Base-by-base conservation (phyloP, 164 flowering plant species). In the Macadamia integrifolia region DNA sequence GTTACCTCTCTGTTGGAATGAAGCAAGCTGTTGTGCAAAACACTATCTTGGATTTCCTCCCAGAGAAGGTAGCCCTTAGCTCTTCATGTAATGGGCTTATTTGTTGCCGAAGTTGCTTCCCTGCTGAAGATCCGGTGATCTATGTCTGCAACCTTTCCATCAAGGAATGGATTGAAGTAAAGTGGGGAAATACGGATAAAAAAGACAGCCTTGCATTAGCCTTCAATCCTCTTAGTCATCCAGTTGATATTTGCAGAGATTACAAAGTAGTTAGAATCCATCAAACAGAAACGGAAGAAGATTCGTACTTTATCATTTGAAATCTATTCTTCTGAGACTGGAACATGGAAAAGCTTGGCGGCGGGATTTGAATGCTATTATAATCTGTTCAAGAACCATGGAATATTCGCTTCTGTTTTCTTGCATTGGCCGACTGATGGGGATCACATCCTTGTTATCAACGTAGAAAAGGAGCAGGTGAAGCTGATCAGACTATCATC, bases 71-170 rank as follows among this genome's bases (percentile, higher is more conserved):
- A 46, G 76, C 72, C 43, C 23, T 84, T 23, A 49, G 72, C 44
- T 56, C 77, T 2, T 68, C 80, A 6, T 68, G 79, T 71, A 77
- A 79, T 75, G 87, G 85, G 31, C 70, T 84, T 31, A 48, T 80
- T 28, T 84, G 84, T 58, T 82, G 82, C 53, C 71, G 83, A n/a
- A 76, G 77, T 63, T 65, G 78, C 74, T 56, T 74, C 48, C 74
- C 80, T 59, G 72, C 66, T 66, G 17, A 64, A 4, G 48, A 67
- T 0, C 82, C 84, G 6, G 46, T 53, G 30, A 69, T 80, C 30
- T 80, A 74, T 65, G 64, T 84, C 46, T 84, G 85, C 79, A 84
- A 80, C 72, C 85, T 84, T 8, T 42, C 72, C 23, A 84, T 67
- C 75, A 77, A 74, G 62, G 73, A 82, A 46, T 82, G 80, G 81